Base-by-base conservation (phyloP, 2,329 filamentous ascomycete species). In the Pyrenophora teres region DNA sequence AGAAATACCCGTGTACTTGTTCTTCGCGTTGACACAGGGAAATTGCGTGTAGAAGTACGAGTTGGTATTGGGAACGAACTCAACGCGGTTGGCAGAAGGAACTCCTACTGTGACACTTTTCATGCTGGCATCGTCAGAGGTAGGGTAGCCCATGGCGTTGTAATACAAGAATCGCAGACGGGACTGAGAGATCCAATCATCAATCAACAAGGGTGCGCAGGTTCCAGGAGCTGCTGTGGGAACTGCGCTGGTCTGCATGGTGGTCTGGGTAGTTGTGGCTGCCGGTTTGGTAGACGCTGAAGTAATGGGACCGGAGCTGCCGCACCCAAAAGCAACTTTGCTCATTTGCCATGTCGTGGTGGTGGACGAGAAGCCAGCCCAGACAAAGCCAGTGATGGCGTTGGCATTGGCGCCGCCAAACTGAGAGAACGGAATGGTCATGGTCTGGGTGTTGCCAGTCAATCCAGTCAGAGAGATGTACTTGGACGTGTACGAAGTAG, bases 171-270 rank as follows among this genome's bases (percentile, higher is more conserved):
- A 86, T 1, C 81, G 83, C 45, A 86, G 69, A 25, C 83, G 81
- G 5, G 83, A 86, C 64, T 86, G 83, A 7, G 83, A 86, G 46
- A 76, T 77, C 78, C 81, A 86, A 71, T 86, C 83, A 56, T 86
- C 83, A 46, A 86, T 76, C 21, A 83, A 64, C 6, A 82, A 68
- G 31, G 73, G 65, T 9, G 71, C 68, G 62, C 80, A 83, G 16
- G 70, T 68, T 35, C 71, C 73, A 40, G 67, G 56, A 13, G 54
- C 46, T 43, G 46, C 46, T 2, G 56, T 46, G 16, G 51, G 40
- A 13, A 40, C 45, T 10, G 54, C 44, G 23, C 31, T 23, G 2
- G 52, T 50, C 9, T 44, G 36, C 40, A 46, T 46, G 18, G 47
- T 48, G 21, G 45, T 43, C 18, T 32, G 35, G 33, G 44, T 47